Conservation (phyloP, 768 basidiomycete genomes). For the Termitomyces sp. region DNA sequence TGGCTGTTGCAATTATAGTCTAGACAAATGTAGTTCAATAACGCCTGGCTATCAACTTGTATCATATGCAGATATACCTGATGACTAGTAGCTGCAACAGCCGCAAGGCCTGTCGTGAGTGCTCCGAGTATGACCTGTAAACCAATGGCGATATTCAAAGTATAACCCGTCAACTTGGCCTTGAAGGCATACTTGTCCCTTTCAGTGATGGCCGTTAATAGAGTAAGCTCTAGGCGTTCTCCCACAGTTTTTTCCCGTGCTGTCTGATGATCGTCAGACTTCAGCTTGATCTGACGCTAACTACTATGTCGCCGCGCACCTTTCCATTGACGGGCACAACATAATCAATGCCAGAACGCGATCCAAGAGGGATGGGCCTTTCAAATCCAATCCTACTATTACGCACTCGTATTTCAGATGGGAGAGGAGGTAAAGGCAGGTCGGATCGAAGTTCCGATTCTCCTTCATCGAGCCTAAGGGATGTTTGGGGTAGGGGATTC, state of each 20-base stretch:
- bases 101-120: conserved; percentile 63
- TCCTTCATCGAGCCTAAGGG: conserved; percentile 1
- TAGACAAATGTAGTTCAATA: conserved; percentile 14
- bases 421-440: conserved; percentile 16
- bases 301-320: conserved; percentile 13
- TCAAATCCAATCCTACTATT: conserved; percentile 7
- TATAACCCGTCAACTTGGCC: conserved; percentile 37
- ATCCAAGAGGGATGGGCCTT: conserved; percentile 8
- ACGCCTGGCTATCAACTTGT: not conserved
- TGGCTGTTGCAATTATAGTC: conserved; percentile 32
- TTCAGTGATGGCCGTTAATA: conserved; percentile 43
- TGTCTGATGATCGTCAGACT: conserved; percentile 6
- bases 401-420: conserved; percentile 11
- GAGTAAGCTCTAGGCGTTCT: conserved; percentile 53
- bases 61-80: conserved; percentile 33
- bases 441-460: not conserved
- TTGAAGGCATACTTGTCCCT: conserved; percentile 42
- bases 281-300: not conserved
- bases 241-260: conserved; percentile 35
- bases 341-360: conserved; percentile 34
- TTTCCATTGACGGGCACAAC: conserved; percentile 33
- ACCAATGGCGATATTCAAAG: conserved; percentile 49
- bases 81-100: conserved; percentile 32
- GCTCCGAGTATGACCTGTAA: conserved; percentile 64
- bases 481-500: conserved; percentile 2